Conservation (phyloP, 1,139 yeast species). For the Blastobotrys raffinosifermentans region DNA sequence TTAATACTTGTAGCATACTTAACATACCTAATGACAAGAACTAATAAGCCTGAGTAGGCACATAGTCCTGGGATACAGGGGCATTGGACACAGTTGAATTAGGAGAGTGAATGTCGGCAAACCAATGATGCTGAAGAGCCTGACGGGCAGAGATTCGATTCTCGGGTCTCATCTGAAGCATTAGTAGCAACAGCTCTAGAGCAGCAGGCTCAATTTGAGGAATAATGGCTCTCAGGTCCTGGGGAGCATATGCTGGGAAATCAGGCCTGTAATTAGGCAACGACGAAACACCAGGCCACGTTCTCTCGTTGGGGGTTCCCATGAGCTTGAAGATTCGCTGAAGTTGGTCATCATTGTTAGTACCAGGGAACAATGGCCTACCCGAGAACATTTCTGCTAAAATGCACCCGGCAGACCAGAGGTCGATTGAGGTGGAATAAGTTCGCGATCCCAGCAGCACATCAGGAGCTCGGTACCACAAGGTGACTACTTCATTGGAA, state of each 20-base stretch:
- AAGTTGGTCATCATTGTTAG: conserved; percentile 92
- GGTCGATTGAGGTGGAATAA: conserved; percentile 92
- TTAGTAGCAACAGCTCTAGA: conserved; percentile 65
- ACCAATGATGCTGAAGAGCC: conserved; percentile 94
- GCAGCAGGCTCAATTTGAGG: conserved; percentile 78
- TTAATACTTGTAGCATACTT: no score
- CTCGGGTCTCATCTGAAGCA: conserved; percentile 91
- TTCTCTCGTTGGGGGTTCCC: conserved; percentile 95
- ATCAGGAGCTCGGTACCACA: conserved; percentile 99
- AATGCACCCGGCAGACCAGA: conserved; percentile 98
- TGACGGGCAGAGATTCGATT: conserved; percentile 85
- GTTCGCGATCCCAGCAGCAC: conserved; percentile 92
- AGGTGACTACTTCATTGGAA: conserved; percentile 93
- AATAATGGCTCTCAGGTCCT: conserved; percentile 70
- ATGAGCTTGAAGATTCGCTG: conserved; percentile 80
- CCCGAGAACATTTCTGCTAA: conserved; percentile 98
- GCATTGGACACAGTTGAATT: not conserved
- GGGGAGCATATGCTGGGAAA: conserved; percentile 75
- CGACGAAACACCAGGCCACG: conserved; percentile 91
- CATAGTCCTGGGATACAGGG: conserved; percentile 1
- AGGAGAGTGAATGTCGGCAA: conserved; percentile 54
- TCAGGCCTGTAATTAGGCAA: conserved; percentile 80
- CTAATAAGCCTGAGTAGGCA: no score
- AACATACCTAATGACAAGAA: no score
- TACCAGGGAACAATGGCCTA: conserved; percentile 94